These are phyloP conservation scores for Solanum pimpinellifolium DNA, from an alignment of 257 asterid genomes.

Conservation along the genomic window DNA sequence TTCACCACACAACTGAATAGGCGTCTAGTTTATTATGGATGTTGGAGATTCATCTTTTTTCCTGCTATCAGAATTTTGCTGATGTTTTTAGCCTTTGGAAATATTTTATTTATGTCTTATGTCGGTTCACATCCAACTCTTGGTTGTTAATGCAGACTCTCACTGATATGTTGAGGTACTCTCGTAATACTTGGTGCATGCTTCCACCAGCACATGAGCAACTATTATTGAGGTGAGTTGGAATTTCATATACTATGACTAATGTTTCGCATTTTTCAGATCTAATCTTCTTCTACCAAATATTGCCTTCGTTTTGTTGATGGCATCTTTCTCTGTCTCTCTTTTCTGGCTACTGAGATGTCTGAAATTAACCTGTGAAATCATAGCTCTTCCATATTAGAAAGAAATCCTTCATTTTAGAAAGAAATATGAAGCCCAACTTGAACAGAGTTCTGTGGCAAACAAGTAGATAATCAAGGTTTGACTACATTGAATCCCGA, in stretches of 20 bases:
- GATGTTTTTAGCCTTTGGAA: neutral
- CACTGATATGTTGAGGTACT: slow-evolving; percentile 43
- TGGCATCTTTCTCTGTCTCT: neutral
- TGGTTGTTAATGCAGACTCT: slow-evolving; percentile 46
- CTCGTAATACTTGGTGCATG: slow-evolving; percentile 37
- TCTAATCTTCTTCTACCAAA: neutral
- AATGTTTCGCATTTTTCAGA: neutral
- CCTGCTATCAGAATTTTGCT: neutral
- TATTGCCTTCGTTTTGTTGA: neutral
- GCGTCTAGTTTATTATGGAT: neutral
- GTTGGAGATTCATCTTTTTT: neutral
- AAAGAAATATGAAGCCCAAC: neutral
- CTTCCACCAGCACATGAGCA: slow-evolving; percentile 60
- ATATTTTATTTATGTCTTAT: neutral
- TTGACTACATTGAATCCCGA: neutral
- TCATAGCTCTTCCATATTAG: neutral
- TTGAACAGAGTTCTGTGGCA: neutral
- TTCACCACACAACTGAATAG: neutral
- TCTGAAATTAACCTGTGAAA: neutral
- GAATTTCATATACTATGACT: slow-evolving; percentile 1
- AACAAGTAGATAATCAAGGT: neutral
- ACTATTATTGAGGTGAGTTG: slow-evolving; percentile 53
- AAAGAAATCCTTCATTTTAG: neutral
- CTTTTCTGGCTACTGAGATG: neutral
- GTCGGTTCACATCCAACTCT: neutral